phyloP scores from a whole-genome alignment of 352 stramenopile genomes.

The Pythium biforme region DNA sequence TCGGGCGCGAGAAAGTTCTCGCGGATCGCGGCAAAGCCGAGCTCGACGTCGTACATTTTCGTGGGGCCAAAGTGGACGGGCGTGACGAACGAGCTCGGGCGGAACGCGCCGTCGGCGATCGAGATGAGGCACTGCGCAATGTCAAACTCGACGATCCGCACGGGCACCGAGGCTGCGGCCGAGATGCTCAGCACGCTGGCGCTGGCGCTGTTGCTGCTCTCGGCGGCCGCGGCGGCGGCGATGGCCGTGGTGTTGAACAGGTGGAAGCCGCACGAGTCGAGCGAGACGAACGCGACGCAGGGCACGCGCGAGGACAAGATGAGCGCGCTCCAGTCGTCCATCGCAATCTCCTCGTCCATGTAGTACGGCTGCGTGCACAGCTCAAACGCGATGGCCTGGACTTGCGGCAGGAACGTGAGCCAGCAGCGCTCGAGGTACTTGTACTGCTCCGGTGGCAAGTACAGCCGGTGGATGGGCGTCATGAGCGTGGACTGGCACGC shows the following conservation, averaged over 20 bases:
- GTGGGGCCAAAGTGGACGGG: slow-evolving; percentile 45
- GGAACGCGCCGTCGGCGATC: slow-evolving; percentile 51
- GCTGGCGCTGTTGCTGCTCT: not conserved
- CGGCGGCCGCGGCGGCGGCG: slow-evolving; percentile 9
- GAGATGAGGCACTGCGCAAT: slow-evolving; percentile 43
- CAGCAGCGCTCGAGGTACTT: slow-evolving; percentile 50
- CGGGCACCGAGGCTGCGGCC: slow-evolving; percentile 15
- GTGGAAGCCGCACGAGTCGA: slow-evolving; percentile 50
- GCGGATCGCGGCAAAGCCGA: slow-evolving; percentile 49
- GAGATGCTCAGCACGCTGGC: not conserved
- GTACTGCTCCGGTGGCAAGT: slow-evolving; percentile 33
- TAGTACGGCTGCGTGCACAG: slow-evolving; percentile 47
- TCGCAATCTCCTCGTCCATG: slow-evolving; percentile 42
- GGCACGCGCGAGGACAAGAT: slow-evolving; percentile 22
- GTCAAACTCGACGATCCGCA: slow-evolving; percentile 69
- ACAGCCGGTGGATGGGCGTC: slow-evolving; percentile 48
- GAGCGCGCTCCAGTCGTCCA: slow-evolving; percentile 42
- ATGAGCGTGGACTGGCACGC: slow-evolving; percentile 32
- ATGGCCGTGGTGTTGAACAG: slow-evolving; percentile 33
- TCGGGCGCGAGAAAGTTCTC: slow-evolving; percentile 63
- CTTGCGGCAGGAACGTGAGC: slow-evolving; percentile 52
- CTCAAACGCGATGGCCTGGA: slow-evolving; percentile 59
- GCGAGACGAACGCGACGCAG: slow-evolving; percentile 41
- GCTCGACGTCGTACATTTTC: slow-evolving; percentile 35
- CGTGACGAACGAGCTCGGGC: slow-evolving; percentile 41